Evolutionary conservation across 2,329 filamentous ascomycete genomes (phyloP), one percentile per base, ranked within the genome.

Genomic region (Aspergillus sclerotialis): DNA sequence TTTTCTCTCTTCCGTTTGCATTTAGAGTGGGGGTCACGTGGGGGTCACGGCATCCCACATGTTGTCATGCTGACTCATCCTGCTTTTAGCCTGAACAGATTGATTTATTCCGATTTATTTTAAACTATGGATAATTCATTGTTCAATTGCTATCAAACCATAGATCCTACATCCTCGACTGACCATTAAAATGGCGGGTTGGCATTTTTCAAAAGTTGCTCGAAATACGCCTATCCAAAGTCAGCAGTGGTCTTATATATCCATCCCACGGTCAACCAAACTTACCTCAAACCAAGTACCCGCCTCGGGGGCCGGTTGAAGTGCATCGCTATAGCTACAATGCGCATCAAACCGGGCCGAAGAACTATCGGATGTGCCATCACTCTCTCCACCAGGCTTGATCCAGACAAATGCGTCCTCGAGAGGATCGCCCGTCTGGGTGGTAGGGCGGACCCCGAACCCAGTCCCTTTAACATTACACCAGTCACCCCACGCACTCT

Each of bases 401-500:
- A 82, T 65, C 80, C 80, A 83, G 37, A 82, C 79, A 44, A 83
- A 79, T 26, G 79, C 77, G 54, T 84, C 80, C 21, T 73, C 65
- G 12, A 79, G 63, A 2, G 60, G 52, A 42, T 77, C 69, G 10
- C 73, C 75, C 7, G 79, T 83, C 51, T 75, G 64, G n/a, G 76
- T 67, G 3, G 73, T 73, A 2, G 78, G 78, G n/a, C 76, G 71
- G n/a, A 60, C 58, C 39, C 80, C 80, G 41, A 82, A 82, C 6
- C 80, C 79, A 38, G 77, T 73, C 19, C 71, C 73, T 30, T 64
- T 70, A 40, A 80, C 68, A 50, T 81, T 83, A 65, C 79, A 83
- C 79, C 80, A 83, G 53, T 82, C 69, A 27, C 78, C 78, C 76
- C 77, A 80, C 17, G 56, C 56, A 37, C 64, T 57, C 52, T 75